Evolutionary conservation across 768 basidiomycete species (phyloP).

Genomic region (Amyloporia xantha): DNA sequence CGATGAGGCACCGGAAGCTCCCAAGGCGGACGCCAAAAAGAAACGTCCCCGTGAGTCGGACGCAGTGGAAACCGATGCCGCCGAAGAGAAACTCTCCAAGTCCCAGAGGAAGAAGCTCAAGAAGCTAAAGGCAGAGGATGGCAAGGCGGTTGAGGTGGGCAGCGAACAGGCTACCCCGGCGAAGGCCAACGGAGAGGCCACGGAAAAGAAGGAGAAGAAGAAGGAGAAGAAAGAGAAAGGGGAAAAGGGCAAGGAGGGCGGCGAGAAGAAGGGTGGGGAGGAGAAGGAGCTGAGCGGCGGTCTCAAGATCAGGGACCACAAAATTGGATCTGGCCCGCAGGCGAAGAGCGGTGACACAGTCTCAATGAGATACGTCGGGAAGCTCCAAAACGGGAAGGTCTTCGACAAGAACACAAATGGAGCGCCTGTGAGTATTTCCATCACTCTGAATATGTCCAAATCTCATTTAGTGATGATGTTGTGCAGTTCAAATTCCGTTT

Average conservation of each 20-base stretch:
- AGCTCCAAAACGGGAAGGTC: conserved; percentile 65
- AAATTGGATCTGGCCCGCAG: conserved; percentile 73
- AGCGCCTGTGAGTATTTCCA: conserved; percentile 57
- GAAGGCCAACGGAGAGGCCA: conserved; percentile 1
- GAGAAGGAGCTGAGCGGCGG: conserved; percentile 35
- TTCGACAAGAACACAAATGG: conserved; percentile 84
- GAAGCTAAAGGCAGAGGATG: conserved; percentile 64
- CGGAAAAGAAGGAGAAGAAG: conserved; percentile 27
- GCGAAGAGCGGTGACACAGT: conserved; percentile 84
- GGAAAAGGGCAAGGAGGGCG: conserved; percentile 29
- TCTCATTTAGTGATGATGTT: background rate
- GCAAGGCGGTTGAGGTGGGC: conserved; percentile 29
- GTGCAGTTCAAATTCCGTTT: conserved; percentile 68
- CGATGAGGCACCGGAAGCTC: conserved; percentile 27
- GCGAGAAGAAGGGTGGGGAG: conserved; percentile 21
- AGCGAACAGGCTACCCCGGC: background rate
- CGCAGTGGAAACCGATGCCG: conserved; percentile 32
- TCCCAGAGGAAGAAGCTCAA: conserved; percentile 63
- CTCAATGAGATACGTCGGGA: conserved; percentile 90
- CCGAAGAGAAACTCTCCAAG: conserved; percentile 37
- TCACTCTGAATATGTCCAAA: background rate
- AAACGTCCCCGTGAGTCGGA: conserved; percentile 74
- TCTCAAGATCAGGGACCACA: conserved; percentile 69
- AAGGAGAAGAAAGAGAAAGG: conserved; percentile 26
- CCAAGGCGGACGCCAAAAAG: conserved; percentile 19